A percentile compares a stretch with the other conserved stretches of the same genome.
phyloP scores from a whole-genome alignment of 352 stramenopile genomes.

The Globisporangium mamillatum region DNA sequence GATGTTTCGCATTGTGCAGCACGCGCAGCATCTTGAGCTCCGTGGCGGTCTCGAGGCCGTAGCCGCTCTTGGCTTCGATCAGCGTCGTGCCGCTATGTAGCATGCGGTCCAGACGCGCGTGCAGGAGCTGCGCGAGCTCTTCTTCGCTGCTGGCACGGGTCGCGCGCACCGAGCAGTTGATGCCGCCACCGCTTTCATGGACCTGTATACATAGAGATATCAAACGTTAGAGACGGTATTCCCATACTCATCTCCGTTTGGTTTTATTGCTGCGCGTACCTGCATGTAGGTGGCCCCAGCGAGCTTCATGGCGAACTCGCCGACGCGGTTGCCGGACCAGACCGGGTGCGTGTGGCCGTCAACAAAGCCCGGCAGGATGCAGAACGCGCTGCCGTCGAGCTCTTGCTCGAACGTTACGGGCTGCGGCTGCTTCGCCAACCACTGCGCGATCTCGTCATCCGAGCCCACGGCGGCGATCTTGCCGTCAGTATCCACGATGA shows the following conservation, averaged over 20 bases:
- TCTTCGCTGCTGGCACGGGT: conserved; percentile 63
- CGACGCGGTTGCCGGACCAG: conserved; percentile 81
- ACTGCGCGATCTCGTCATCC: conserved; percentile 51
- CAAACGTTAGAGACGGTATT: neutral
- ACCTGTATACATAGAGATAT: conserved; percentile 41
- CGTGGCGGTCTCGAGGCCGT: conserved; percentile 76
- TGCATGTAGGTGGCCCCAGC: conserved; percentile 81
- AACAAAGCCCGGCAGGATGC: conserved; percentile 76
- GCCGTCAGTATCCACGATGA: conserved; percentile 53
- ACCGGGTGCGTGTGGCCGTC: conserved; percentile 85
- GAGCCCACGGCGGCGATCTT: conserved; percentile 65
- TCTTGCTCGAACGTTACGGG: conserved; percentile 70
- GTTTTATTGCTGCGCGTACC: conserved; percentile 15
- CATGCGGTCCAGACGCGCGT: conserved; percentile 67
- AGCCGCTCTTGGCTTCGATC: conserved; percentile 82
- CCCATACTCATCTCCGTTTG: neutral
- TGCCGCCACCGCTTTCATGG: conserved; percentile 70
- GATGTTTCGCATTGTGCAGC: conserved; percentile 53
- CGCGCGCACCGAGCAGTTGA: conserved; percentile 77
- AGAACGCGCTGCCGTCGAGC: conserved; percentile 62
- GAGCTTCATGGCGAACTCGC: conserved; percentile 87
- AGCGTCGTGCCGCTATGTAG: conserved; percentile 70
- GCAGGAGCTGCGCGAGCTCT: conserved; percentile 51
- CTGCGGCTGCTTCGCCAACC: conserved; percentile 49
- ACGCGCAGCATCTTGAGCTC: conserved; percentile 88